Evolutionary conservation across 805 yeast species (phyloP), one percentile per base, ranked within the genome.

Genomic region (Jamesozyma piceae): DNA sequence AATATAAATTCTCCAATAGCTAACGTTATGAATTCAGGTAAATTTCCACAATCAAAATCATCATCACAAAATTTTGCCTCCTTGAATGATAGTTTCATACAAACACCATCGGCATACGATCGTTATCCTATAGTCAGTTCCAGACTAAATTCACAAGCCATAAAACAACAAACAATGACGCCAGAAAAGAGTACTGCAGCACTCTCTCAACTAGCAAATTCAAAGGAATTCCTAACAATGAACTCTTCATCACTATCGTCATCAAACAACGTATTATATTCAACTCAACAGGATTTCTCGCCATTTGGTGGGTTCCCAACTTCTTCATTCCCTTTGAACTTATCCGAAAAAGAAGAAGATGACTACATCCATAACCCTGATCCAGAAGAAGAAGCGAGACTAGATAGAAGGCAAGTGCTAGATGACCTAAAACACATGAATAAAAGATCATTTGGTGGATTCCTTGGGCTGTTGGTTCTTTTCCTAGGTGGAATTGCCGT

Each of bases 231-330:
- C 15, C 5, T 11, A 8, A 11, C 28, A 24, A 29, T 31, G 18
- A 31, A 31, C 19, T 31, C 34, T 15, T 31, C 34, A 4, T 31
- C 34, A 9, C 20, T 31, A 31, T 31, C 34, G 10, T 31, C 34
- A 4, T 31, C 34, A 31, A 24, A 24, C 28, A 24, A 24, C 11
- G 28, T 24, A 24, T 11, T 24, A 6, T 24, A 24, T 11, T 24
- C 28, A 8, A 24, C 28, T 11, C 28, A 72, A 54, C 73, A 79
- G 19, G 92, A 82, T 54, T 79, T 80, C 50, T 77, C 84, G 38
- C 98, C 97, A 2, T 90, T 90, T 66, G 98, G 97, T 40, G 97
- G 97, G 14, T 90, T 85, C 63, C 97, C 98, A 1, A 95, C 95
- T 6, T 72, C 88, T 17, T 79, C 87, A 3, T 90, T 90, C 67